These are phyloP conservation scores for Ziziphus jujuba DNA, from an alignment of 306 rosid genomes.

Conservation along the genomic window DNA sequence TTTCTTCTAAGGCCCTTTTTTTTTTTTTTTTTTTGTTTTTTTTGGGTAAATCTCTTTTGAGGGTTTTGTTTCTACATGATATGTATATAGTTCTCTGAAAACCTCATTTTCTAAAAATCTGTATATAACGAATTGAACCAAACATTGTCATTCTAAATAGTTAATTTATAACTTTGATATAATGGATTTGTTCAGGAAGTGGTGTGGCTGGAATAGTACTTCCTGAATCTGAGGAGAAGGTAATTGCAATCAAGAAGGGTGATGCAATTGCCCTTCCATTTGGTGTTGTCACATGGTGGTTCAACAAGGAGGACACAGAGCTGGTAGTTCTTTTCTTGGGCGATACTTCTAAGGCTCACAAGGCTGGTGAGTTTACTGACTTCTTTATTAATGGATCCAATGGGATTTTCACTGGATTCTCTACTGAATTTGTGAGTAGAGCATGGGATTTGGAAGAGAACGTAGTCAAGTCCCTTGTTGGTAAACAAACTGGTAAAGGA, in stretches of 20 bases:
- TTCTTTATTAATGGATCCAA: conserved; percentile 63
- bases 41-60: too few relatives aligned
- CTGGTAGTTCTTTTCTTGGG: conserved; percentile 71
- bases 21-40: too few relatives aligned
- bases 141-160: background rate
- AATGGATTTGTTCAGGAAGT: conserved; percentile 36
- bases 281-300: conserved; percentile 88
- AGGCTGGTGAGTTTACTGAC: conserved; percentile 74
- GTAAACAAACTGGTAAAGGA: conserved; percentile 52
- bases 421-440: conserved; percentile 68
- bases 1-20: too few relatives aligned
- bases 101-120: too few relatives aligned
- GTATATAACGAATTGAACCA: too few relatives aligned
- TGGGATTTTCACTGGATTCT: conserved; percentile 73
- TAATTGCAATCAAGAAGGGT: conserved; percentile 73
- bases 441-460: conserved; percentile 76
- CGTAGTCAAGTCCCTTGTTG: conserved; percentile 48
- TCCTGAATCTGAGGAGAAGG: conserved; percentile 74
- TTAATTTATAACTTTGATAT: background rate
- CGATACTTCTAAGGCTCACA: conserved; percentile 79
- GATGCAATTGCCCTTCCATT: conserved; percentile 83
- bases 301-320: conserved; percentile 66
- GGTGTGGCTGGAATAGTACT: conserved; percentile 69
- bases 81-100: background rate
- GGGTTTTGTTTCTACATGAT: background rate